Evolutionary conservation across 768 basidiomycete genomes (phyloP).

Genomic region (Lactarius akahatsu): DNA sequence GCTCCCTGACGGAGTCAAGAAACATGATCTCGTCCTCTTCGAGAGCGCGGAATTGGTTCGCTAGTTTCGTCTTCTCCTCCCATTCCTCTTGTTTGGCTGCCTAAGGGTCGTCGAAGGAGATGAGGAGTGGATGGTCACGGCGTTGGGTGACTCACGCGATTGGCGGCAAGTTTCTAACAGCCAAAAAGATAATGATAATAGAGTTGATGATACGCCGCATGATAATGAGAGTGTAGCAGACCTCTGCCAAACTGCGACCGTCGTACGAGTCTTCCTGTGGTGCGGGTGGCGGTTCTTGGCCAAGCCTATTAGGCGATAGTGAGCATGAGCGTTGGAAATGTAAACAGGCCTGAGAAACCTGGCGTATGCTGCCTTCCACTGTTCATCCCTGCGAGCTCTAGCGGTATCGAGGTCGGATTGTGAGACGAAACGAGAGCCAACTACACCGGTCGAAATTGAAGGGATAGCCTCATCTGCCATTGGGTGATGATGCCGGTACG

Average conservation of each 20-base stretch:
- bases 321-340: constrained; percentile 18
- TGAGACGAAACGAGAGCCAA: constrained; percentile 83
- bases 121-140: constrained; percentile 30
- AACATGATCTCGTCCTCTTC: constrained; percentile 92
- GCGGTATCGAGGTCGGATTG: constrained; percentile 75
- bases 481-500: constrained; percentile 10
- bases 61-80: constrained; percentile 86
- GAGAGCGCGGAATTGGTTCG: constrained; percentile 85
- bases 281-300: constrained; percentile 79
- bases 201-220: constrained; percentile 9
- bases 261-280: constrained; percentile 77
- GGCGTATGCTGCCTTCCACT: constrained; percentile 90
- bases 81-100: constrained; percentile 91
- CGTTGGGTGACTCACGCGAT: constrained; percentile 55
- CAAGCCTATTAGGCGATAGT: constrained; percentile 52
- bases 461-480: constrained; percentile 47
- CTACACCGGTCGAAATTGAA: constrained; percentile 66
- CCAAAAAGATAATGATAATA: constrained; percentile 2
- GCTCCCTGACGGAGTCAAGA: constrained; percentile 77
- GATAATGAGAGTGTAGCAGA: constrained; percentile 40
- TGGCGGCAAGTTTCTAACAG: constrained; percentile 82
- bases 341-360: constrained; percentile 43
- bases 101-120: constrained; percentile 38
- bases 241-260: constrained; percentile 86
- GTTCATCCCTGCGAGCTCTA: constrained; percentile 69